Evolutionary conservation across 345 rosid species (phyloP).

Genomic region (Populus nigra): DNA sequence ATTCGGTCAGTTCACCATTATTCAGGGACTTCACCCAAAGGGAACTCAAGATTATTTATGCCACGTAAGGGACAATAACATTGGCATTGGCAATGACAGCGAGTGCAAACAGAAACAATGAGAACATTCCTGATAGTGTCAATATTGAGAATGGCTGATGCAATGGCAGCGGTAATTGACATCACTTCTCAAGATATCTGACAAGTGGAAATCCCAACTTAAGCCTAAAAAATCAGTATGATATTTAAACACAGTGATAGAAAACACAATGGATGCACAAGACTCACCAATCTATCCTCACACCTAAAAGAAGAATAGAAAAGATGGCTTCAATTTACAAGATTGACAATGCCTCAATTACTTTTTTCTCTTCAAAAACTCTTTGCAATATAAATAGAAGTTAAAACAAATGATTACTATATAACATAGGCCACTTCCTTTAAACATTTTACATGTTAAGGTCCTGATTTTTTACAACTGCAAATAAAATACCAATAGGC

Average conservation of each 20-base stretch:
- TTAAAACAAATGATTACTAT: neutral
- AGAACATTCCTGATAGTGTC: neutral
- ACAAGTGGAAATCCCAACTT: neutral
- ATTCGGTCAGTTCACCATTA: neutral
- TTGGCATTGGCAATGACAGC: neutral
- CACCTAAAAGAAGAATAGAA: neutral
- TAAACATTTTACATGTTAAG: neutral
- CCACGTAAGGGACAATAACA: neutral
- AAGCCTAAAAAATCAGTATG: neutral
- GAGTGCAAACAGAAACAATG: neutral
- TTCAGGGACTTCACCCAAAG: neutral
- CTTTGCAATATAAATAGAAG: neutral
- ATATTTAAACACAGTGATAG: neutral
- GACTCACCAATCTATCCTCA: neutral
- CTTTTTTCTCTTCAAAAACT: neutral
- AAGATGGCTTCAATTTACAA: neutral
- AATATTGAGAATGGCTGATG: neutral
- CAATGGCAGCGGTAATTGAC: neutral
- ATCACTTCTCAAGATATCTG: neutral
- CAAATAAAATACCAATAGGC: neutral
- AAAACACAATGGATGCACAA: neutral
- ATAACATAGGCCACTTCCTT: neutral
- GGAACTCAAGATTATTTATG: neutral
- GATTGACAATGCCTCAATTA: neutral
- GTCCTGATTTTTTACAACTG: neutral